Conservation (phyloP, 2,329 filamentous ascomycete genomes). For the Biscogniauxia mediterranea region DNA sequence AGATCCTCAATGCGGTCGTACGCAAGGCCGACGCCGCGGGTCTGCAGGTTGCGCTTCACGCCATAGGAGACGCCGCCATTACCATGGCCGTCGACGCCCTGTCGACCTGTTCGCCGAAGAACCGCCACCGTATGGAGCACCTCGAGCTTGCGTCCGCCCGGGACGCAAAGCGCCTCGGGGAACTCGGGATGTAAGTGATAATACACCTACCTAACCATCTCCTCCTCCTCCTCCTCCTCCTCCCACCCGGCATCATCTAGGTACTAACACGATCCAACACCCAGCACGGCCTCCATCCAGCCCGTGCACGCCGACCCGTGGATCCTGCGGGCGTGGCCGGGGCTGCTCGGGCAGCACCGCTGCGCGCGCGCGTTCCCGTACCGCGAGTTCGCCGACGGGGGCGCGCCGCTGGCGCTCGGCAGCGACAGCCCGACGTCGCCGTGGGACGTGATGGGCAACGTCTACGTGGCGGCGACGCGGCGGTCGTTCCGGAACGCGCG, state of each 20-base stretch:
- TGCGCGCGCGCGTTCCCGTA: conserved; percentile 60
- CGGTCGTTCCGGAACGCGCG: conserved; percentile 36
- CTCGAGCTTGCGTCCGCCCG: conserved; percentile 53
- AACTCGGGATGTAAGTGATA: conserved; percentile 45
- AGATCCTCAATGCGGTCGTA: conserved; percentile 50
- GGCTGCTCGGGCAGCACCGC: conserved; percentile 51
- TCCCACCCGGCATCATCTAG: background rate
- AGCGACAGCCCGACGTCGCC: conserved; percentile 61
- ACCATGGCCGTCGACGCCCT: conserved; percentile 55
- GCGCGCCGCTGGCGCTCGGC: conserved; percentile 55
- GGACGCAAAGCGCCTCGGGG: conserved; percentile 53
- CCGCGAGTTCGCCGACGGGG: conserved; percentile 53
- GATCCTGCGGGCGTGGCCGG: conserved; percentile 57
- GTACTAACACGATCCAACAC: background rate
- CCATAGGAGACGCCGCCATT: conserved; percentile 61
- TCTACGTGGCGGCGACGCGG: conserved; percentile 59
- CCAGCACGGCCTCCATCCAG: conserved; percentile 50
- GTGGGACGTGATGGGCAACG: conserved; percentile 51
- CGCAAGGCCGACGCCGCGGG: conserved; percentile 46
- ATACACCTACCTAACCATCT: too few species aligned
- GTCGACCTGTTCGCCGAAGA: conserved; percentile 36
- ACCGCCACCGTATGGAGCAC: conserved; percentile 61
- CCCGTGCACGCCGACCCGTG: conserved; percentile 57
- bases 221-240: background rate
- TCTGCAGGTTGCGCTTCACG: conserved; percentile 60